Evolutionary conservation across 768 basidiomycete species (phyloP).

Genomic region (Psilocybe tampanensis): DNA sequence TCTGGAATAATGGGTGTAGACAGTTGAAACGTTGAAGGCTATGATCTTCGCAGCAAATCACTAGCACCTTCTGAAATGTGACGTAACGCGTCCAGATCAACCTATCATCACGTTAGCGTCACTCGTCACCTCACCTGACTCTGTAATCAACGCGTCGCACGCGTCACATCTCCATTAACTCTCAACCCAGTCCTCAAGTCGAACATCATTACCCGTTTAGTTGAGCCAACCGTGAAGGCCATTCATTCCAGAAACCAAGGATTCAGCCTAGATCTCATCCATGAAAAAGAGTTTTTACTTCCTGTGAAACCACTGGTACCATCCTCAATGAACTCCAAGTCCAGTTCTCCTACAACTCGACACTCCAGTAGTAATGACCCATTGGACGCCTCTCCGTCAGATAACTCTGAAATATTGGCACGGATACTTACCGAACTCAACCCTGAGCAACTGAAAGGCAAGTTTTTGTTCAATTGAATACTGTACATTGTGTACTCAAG

Average conservation of each 20-base stretch:
- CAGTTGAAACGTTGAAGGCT: too few relatives aligned
- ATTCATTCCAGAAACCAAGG: too few relatives aligned
- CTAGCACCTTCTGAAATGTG: too few relatives aligned
- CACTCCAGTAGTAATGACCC: not conserved
- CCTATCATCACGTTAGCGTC: not conserved
- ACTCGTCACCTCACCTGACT: conserved; percentile 9
- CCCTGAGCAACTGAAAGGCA: conserved; percentile 17
- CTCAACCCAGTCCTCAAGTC: not conserved
- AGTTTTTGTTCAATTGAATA: not conserved
- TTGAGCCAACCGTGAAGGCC: too few relatives aligned
- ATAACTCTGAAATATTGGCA: not conserved
- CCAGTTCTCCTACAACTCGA: conserved; percentile 1
- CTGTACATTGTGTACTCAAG: not conserved
- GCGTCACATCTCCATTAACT: conserved; percentile 1
- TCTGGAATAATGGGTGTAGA: too few relatives aligned
- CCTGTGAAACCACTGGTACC: too few relatives aligned
- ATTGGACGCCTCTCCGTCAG: not conserved
- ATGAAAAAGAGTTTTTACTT: too few relatives aligned
- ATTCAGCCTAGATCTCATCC: too few relatives aligned
- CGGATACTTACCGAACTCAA: conserved; percentile 7
- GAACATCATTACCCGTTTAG: too few relatives aligned
- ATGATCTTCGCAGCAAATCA: too few relatives aligned
- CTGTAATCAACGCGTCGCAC: conserved; percentile 7
- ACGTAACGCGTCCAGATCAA: too few relatives aligned
- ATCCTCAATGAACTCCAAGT: too few relatives aligned